A percentile compares a stretch with the other conserved stretches of the same genome.
Conservation (phyloP, 768 basidiomycete species). For the Saitozyma sp. region DNA sequence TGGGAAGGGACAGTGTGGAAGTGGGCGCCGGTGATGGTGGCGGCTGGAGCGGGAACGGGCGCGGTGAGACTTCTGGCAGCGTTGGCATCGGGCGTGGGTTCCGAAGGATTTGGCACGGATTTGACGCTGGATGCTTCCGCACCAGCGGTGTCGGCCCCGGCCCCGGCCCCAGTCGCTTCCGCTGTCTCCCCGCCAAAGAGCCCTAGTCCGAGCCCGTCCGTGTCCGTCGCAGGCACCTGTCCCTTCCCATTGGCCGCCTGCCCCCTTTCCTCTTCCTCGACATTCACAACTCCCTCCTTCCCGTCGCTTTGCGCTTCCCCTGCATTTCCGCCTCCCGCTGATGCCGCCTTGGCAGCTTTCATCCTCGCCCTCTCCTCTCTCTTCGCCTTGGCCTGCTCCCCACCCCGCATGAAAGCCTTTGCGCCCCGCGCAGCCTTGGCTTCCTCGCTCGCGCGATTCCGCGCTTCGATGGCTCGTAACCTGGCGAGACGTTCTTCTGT, state of each 20-base stretch:
- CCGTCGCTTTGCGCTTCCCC: conserved; percentile 8
- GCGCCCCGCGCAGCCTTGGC: conserved; percentile 11
- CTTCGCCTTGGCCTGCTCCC: conserved; percentile 68
- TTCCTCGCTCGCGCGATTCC: conserved; percentile 57
- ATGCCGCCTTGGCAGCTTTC: conserved; percentile 35
- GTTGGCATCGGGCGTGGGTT: no score
- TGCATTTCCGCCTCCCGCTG: conserved; percentile 9
- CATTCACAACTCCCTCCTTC: not conserved
- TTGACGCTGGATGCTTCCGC: not conserved
- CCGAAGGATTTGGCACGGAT: not conserved
- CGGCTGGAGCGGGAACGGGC: not conserved
- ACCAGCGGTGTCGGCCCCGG: not conserved
- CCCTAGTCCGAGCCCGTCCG: no score
- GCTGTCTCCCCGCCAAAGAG: no score
- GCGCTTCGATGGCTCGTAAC: conserved; percentile 16
- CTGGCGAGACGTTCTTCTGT: conserved; percentile 22
- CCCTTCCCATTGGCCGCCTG: no score
- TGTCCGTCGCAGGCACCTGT: no score
- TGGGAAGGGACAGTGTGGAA: conserved; percentile 36
- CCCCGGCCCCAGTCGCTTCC: no score
- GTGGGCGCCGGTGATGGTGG: conserved; percentile 6
- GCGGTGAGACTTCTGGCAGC: no score
- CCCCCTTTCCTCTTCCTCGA: no score
- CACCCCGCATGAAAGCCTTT: conserved; percentile 50
- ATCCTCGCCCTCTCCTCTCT: conserved; percentile 59